These are phyloP conservation scores for Epichloe brachyelytri DNA, from an alignment of 2,329 filamentous ascomycete species.

Conservation along the genomic window DNA sequence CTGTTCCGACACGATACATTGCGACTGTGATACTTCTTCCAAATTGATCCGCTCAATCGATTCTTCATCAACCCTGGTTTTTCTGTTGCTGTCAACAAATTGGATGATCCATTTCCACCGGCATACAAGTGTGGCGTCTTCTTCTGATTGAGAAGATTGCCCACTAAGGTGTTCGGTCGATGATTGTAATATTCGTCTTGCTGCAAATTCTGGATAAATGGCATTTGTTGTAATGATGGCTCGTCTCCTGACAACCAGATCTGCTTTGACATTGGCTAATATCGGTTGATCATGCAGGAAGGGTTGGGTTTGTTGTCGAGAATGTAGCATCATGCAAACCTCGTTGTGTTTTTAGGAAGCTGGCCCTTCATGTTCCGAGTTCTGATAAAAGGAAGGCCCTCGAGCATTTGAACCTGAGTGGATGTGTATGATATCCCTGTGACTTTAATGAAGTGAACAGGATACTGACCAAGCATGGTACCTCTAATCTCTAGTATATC, in stretches of 20 bases:
- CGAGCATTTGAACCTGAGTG: constrained; percentile 15
- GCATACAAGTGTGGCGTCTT: constrained; percentile 27
- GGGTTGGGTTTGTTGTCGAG: constrained; percentile 23
- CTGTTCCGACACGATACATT: constrained; percentile 19
- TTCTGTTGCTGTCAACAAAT: constrained; percentile 12
- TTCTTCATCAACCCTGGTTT: constrained; percentile 22
- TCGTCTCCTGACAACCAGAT: constrained; percentile 26
- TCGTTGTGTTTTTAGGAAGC: constrained; percentile 29
- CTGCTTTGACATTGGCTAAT: constrained; percentile 27
- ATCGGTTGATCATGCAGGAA: constrained; percentile 21
- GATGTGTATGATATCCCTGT: constrained; percentile 24
- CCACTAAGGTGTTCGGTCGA: constrained; percentile 12
- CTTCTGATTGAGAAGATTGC: background rate
- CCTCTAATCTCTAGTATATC: constrained; percentile 18
- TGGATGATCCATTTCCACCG: constrained; percentile 31
- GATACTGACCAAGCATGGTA: constrained; percentile 11
- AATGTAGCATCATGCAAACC: constrained; percentile 23
- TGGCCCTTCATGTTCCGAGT: constrained; percentile 22
- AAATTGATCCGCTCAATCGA: constrained; percentile 19
- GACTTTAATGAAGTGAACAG: constrained; percentile 28
- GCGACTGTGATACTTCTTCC: constrained; percentile 17
- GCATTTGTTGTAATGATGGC: constrained; percentile 43
- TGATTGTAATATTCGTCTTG: constrained; percentile 5
- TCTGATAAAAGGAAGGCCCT: constrained; percentile 26
- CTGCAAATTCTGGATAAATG: constrained; percentile 26